Evolutionary conservation across 257 asterid genomes (phyloP).

Genomic region (Verbena officinalis): DNA sequence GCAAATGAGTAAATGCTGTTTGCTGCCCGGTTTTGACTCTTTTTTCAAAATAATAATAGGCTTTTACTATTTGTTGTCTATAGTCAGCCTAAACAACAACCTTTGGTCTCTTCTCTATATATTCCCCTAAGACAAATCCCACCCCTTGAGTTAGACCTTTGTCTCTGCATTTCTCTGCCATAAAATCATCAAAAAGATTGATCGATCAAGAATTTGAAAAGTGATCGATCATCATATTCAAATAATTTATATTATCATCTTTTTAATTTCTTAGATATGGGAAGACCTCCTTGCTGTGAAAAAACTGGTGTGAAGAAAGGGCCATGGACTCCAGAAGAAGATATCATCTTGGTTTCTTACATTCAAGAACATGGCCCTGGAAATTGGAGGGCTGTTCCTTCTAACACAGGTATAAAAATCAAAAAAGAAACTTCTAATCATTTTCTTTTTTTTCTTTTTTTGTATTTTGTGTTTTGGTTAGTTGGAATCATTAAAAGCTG

Average conservation of each 20-base stretch:
- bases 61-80: conserved; percentile 29
- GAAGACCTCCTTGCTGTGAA: conserved; percentile 89
- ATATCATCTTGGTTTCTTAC: conserved; percentile 76
- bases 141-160: conserved; percentile 44
- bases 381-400: conserved; percentile 81
- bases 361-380: conserved; percentile 88
- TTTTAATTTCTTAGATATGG: conserved; percentile 44
- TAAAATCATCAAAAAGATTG: background rate
- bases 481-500: conserved; percentile 47
- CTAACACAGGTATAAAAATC: conserved; percentile 55
- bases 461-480: conserved; percentile 21
- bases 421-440: background rate
- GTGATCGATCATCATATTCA: too few relatives aligned
- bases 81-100: conserved; percentile 34
- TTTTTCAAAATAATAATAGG: conserved; percentile 14
- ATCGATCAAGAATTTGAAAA: too few relatives aligned
- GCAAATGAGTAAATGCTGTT: conserved; percentile 61
- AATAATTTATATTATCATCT: too few relatives aligned
- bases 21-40: conserved; percentile 74
- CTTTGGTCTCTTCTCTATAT: conserved; percentile 38
- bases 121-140: conserved; percentile 32
- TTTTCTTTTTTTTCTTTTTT: too few relatives aligned
- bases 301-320: conserved; percentile 81
- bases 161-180: conserved; percentile 35
- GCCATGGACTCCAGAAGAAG: conserved; percentile 96